Evolutionary conservation across 768 basidiomycete genomes (phyloP).

Genomic region (Rickenella mellea): DNA sequence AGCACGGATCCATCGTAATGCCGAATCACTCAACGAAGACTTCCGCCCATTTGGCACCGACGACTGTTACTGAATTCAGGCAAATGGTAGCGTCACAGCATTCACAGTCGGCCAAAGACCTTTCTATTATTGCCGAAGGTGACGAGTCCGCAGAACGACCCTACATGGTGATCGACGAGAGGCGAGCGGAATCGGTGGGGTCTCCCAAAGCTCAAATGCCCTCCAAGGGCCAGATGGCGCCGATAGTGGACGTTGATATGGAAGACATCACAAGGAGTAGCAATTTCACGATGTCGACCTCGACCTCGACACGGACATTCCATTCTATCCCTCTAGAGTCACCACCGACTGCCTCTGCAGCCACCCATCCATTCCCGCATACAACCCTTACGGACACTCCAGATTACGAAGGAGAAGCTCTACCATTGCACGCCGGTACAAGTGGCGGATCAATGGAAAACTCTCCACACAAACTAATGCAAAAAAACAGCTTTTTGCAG

Average conservation of each 20-base stretch:
- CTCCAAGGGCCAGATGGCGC: neutral
- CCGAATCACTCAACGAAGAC: too few relatives aligned
- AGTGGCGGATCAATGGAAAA: conserved; percentile 2
- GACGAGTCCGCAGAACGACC: conserved; percentile 46
- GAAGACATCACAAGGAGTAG: conserved; percentile 2
- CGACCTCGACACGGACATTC: conserved; percentile 26
- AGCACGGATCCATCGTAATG: too few relatives aligned
- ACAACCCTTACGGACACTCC: conserved; percentile 1
- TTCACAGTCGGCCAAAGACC: conserved; percentile 29
- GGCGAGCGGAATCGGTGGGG: neutral
- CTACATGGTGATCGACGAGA: conserved; percentile 1
- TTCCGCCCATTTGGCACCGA: too few relatives aligned
- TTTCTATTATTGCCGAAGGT: conserved; percentile 67
- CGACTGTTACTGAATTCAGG: too few relatives aligned
- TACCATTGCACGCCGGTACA: too few relatives aligned
- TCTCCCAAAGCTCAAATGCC: neutral
- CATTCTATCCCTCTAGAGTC: conserved; percentile 29
- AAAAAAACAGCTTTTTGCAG: conserved; percentile 31
- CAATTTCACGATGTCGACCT: conserved; percentile 12
- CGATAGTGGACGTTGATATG: conserved; percentile 4
- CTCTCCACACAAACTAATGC: conserved; percentile 16
- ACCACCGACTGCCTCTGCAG: neutral
- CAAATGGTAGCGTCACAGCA: too few relatives aligned
- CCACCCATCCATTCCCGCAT: neutral
- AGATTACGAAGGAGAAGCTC: conserved; percentile 7